Base-by-base conservation (phyloP, 441 rosid genomes). In the Populus hybrid region DNA sequence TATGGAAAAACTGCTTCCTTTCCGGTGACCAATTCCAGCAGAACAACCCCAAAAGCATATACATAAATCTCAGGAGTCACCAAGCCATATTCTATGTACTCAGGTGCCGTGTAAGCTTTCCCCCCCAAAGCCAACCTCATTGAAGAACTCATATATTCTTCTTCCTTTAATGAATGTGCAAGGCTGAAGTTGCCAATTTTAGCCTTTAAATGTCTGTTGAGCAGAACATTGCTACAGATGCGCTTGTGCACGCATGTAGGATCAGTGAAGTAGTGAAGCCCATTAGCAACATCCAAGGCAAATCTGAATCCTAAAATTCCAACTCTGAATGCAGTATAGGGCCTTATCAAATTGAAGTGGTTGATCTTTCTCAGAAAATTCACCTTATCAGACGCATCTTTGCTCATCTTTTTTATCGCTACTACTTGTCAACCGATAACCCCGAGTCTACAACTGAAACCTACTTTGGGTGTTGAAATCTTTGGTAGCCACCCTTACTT, bases 241-340 rank as follows among this genome's bases (percentile, higher is more conserved):
- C 82, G 81, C 80, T 76, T 82, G 82, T 88, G 90, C 42, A 88
- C 85, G 42, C 84, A 84, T 2, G 81, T 78, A 7, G 91, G 87
- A 26, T 87, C 66, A 6, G 88, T 83, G 85, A 83, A 88, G 83
- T 74, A 87, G 75, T 88, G 91, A 76, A 87, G 88, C 10, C 90
- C 91, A 36, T 80, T 76, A n/a, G 87, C 88, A 33, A 88, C 82
- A 74, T 88, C 91, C 71, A 85, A 70, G 18, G 88, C 88, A 42
- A 38, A 86, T 87, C 72, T 80, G 84, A 75, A 87, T 77, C 79
- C 88, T 78, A 4, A 40, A 77, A 42, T 67, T 77, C 87, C 85
- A 85, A n/a, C 77, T 82, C 36, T 33, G 66, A 33, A 73, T 35
- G 83, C 83, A 5, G 87, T 86, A 31, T 6, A 24, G 31, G 87